phyloP scores from a whole-genome alignment of 2,329 filamentous ascomycete genomes.

The Verruconis gallopava region DNA sequence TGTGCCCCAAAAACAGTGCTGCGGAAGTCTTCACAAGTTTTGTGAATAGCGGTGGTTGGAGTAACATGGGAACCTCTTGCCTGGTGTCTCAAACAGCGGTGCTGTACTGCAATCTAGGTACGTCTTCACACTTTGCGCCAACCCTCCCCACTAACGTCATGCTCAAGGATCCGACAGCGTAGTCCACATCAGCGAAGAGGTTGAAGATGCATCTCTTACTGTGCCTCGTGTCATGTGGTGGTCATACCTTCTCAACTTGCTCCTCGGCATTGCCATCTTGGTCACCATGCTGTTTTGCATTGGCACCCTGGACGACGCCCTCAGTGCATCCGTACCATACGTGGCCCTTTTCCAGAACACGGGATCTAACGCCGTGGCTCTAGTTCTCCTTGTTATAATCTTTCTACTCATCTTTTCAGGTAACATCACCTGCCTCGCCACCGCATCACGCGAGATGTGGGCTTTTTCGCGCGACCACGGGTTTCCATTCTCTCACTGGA shows the following conservation, averaged over 20 bases:
- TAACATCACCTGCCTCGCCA: constrained; percentile 32
- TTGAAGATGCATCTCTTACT: constrained; percentile 20
- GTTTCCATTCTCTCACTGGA: constrained; percentile 24
- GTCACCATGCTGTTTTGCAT: constrained; percentile 15
- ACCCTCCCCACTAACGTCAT: constrained; percentile 10
- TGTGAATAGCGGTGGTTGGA: constrained; percentile 26
- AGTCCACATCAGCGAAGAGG: constrained; percentile 31
- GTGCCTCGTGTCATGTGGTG: constrained; percentile 30
- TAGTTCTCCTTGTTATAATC: constrained; percentile 27
- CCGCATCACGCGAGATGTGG: constrained; percentile 37
- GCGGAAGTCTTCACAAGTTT: constrained; percentile 21
- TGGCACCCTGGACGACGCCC: constrained; percentile 12
- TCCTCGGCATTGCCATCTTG: constrained; percentile 16
- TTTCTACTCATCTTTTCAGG: constrained; percentile 27
- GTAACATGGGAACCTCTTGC: constrained; percentile 12
- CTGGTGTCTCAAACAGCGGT: constrained; percentile 15
- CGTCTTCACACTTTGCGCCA: background rate
- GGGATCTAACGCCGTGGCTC: constrained; percentile 27
- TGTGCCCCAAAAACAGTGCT: constrained; percentile 21
- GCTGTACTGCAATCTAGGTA: constrained; percentile 13
- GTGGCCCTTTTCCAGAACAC: constrained; percentile 31
- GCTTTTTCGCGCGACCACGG: constrained; percentile 37
- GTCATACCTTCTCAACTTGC: constrained; percentile 23
- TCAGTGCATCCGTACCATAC: constrained; percentile 22
- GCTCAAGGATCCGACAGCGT: constrained; percentile 29